Base-by-base conservation (phyloP, 73 alveolate genomes). In the Uronychia binucleata region DNA sequence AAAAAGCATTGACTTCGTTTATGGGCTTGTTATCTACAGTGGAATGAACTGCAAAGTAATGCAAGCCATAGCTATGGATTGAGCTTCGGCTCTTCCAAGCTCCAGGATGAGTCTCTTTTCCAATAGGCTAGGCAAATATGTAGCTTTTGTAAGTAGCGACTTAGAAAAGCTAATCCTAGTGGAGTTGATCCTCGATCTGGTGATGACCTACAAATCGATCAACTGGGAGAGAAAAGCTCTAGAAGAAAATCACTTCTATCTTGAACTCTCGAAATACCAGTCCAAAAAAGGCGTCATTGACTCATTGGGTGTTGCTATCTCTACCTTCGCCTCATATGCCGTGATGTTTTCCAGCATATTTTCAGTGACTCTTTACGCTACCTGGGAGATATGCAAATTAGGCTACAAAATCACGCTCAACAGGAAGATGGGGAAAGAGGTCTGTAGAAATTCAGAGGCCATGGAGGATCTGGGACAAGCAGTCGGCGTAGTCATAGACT, bases 1-100 rank as follows among this genome's bases (percentile, higher is more conserved):
- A 11, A 46, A 46, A 19, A 1, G 74, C 29, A 28, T 59, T 87
- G 32, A 59, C 59, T 31, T 85, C 86, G 57, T 88, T 60, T 19
- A 83, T 83, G 84, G 84, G 79, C 58, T 57, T 57, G n/a, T 78
- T 46, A 46, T 46, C 19, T 46, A 46, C 19, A 5, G 5, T 46
- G 67, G 67, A 19, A 46, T 14, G 26, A 74, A 74, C 14, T 74
- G 35, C 35, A 30, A 74, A 29, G 25, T 74, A 46, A 46, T 5
- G 19, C n/a, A 46, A 46, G n/a, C 67, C 5, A 46, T 11, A 46
- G 19, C 19, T 46, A 46, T 11, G 19, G 67, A 46, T n/a, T n/a
- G n/a, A n/a, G n/a, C n/a, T n/a, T n/a, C n/a, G n/a, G n/a, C n/a
- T n/a, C n/a, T n/a, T n/a, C n/a, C n/a, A n/a, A n/a, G n/a, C n/a